phyloP scores from a whole-genome alignment of 306 rosid species.

The Urtica urens region DNA sequence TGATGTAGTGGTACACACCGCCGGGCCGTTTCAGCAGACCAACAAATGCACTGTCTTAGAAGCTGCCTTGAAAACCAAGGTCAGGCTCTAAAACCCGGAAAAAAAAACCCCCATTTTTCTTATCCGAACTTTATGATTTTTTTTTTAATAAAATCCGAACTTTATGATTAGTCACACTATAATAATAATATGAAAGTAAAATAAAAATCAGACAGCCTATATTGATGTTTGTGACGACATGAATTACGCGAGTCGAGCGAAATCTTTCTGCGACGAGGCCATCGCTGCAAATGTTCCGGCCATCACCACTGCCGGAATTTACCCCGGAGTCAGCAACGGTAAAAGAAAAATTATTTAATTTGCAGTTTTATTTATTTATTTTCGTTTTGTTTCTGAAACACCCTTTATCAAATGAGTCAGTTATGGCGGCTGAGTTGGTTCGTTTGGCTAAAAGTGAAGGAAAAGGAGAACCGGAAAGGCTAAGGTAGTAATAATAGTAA shows the following conservation, averaged over 20 bases:
- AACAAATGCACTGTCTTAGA: slow-evolving; percentile 69
- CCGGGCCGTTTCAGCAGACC: slow-evolving; percentile 90
- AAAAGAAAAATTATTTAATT: no score
- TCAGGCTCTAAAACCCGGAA: no score
- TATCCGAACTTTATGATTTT: no score
- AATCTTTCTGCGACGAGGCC: slow-evolving; percentile 50
- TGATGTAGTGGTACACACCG: slow-evolving; percentile 86
- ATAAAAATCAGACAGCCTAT: slow-evolving; percentile 63
- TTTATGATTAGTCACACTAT: no score
- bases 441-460: slow-evolving; percentile 54
- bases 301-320: slow-evolving; percentile 78
- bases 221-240: slow-evolving; percentile 85
- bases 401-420: slow-evolving; percentile 28
- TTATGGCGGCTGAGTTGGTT: slow-evolving; percentile 92
- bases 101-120: no score
- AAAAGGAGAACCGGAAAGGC: slow-evolving; percentile 57
- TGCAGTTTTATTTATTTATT: slow-evolving; percentile 23
- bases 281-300: slow-evolving; percentile 76
- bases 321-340: slow-evolving; percentile 98
- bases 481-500: slow-evolving; percentile 42
- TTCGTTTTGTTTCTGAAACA: neutral
- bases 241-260: slow-evolving; percentile 46
- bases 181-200: no score
- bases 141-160: no score
- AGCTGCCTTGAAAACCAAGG: slow-evolving; percentile 83